Base-by-base conservation (phyloP, 139 green algal species). In the Chlorella sp. region DNA sequence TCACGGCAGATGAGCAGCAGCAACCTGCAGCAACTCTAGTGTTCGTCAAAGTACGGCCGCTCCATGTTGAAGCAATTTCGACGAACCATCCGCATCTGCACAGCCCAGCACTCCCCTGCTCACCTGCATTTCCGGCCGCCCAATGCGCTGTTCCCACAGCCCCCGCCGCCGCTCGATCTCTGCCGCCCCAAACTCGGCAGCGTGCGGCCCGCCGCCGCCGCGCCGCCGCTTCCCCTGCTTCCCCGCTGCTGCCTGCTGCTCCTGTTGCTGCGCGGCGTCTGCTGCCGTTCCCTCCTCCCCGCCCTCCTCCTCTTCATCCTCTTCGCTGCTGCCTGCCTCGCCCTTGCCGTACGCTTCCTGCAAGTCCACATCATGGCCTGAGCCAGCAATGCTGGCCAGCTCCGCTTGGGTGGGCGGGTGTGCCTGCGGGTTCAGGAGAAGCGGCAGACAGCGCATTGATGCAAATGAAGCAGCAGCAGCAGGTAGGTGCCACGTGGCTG, bases 321-420 rank as follows among this genome's bases (percentile, higher is more conserved):
- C 44, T 51, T 73, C 67, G 32, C 60, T 82, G 72, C 82, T 87
- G 39, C 81, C 70, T n/a, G 62, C 47, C 64, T 67, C 74, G 0
- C 74, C 64, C 0, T 63, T 68, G 44, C 76, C 60, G 25, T 88
- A 87, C 0, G 72, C 74, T 9, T 68, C 56, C 16, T 78, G 30
- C 63, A 87, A 44, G 16, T n/a, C 83, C 55, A 74, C 72, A n/a
- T 83, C 74, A 7, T 51, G 47, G 0, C 64, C 78, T 47, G 44
- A 17, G 13, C 81, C 81, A 1, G 47, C 34, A n/a, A 79, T 34
- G 57, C 70, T 57, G 32, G 69, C 36, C 57, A 92, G 47, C 65
- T 92, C 89, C 11, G 70, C 36, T 32, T 71, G 20, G 4, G 85
- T 83, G 9, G 88, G 87, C 0, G 89, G 89, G 44, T 80, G 82